Percentiles rank a stretch among this genome's conserved stretches.
These are phyloP conservation scores for Exophiala sp. DNA, from an alignment of 2,329 filamentous ascomycete genomes.

Conservation along the genomic window DNA sequence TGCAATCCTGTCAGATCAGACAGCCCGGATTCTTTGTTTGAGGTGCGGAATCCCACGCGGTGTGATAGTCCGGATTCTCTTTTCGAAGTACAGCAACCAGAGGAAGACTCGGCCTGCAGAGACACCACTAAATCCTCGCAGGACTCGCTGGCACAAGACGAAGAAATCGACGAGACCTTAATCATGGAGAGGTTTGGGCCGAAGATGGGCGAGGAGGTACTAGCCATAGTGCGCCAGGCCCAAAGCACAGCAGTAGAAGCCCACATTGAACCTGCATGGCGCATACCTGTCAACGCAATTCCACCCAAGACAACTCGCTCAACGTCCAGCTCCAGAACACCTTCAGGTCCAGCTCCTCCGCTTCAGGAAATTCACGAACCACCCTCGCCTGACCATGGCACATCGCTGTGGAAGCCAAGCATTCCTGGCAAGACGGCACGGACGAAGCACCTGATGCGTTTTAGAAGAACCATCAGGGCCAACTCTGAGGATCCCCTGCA, in stretches of 20 bases:
- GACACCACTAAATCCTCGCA: neutral
- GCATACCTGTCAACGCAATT: constrained; percentile 20
- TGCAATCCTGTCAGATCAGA: constrained; percentile 6
- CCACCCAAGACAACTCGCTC: constrained; percentile 1
- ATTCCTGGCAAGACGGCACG: constrained; percentile 1
- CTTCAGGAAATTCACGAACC: neutral
- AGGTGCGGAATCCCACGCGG: neutral
- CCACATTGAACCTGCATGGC: constrained; percentile 29
- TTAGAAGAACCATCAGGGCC: constrained; percentile 8
- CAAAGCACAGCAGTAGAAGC: constrained; percentile 22
- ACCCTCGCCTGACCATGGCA: constrained; percentile 3
- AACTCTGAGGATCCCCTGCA: constrained; percentile 29
- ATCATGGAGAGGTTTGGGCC: constrained; percentile 20
- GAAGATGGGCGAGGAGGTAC: constrained; percentile 19
- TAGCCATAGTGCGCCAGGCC: constrained; percentile 18
- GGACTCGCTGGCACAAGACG: neutral
- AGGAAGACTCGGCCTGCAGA: neutral
- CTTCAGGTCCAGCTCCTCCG: neutral
- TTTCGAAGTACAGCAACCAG: constrained; percentile 10
- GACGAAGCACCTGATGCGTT: constrained; percentile 3
- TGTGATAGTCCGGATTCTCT: constrained; percentile 24
- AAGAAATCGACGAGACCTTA: constrained; percentile 8
- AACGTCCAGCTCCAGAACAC: constrained; percentile 4
- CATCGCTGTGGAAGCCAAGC: constrained; percentile 10
- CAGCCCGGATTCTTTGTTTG: constrained; percentile 28